Conservation (phyloP, 306 rosid genomes). For the Vigna nakashimae region DNA sequence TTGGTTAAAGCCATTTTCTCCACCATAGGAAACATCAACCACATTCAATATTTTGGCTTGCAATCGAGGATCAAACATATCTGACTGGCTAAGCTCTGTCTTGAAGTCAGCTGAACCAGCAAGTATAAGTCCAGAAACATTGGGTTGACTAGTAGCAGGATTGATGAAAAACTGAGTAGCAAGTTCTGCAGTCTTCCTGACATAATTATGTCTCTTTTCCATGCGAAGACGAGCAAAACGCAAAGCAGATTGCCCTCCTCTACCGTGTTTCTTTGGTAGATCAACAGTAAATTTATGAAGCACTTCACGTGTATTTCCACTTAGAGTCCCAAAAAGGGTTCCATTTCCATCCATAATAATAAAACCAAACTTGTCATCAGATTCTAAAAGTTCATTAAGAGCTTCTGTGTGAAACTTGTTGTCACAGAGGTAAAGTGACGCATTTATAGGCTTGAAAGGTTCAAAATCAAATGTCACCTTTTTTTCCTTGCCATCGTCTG, state of each 20-base stretch:
- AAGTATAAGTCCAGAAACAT: conserved; percentile 85
- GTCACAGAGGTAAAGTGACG: conserved; percentile 85
- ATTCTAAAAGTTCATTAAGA: conserved; percentile 80
- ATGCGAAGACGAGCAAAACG: conserved; percentile 93
- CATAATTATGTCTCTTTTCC: conserved; percentile 91
- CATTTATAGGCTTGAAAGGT: conserved; percentile 89
- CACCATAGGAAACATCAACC: conserved; percentile 91
- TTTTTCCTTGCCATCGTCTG: conserved; percentile 94
- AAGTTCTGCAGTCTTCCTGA: conserved; percentile 91
- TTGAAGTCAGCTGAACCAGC: conserved; percentile 97
- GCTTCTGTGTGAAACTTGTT: conserved; percentile 94
- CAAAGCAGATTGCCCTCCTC: conserved; percentile 96
- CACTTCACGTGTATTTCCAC: conserved; percentile 90
- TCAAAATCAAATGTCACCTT: conserved; percentile 93
- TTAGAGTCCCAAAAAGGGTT: conserved; percentile 85
- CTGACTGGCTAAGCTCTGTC: conserved; percentile 91
- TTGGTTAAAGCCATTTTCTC: conserved; percentile 90
- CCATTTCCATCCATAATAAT: conserved; percentile 96
- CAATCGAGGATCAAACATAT: conserved; percentile 91
- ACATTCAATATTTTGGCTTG: conserved; percentile 82
- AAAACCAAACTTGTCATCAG: conserved; percentile 93
- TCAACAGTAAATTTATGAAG: conserved; percentile 89
- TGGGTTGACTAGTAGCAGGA: conserved; percentile 96
- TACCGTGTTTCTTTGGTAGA: conserved; percentile 87
- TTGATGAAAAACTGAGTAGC: conserved; percentile 73